Conservation (phyloP, 805 yeast genomes). For the Starmera dryadoides region DNA sequence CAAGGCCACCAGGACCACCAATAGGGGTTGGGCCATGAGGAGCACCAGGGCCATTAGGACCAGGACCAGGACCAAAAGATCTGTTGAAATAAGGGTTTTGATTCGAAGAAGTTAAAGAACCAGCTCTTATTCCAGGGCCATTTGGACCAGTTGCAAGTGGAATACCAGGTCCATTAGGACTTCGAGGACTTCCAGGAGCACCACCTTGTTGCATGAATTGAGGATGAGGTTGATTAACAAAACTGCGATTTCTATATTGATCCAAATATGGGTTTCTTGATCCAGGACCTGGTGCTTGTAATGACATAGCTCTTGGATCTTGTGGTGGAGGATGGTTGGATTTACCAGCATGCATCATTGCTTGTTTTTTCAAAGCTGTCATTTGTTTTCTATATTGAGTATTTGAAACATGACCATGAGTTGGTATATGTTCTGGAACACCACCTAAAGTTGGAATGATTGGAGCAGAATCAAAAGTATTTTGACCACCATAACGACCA, state of each 20-base stretch:
- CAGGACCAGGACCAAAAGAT: slow-evolving; percentile 9
- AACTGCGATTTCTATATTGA: slow-evolving; percentile 6
- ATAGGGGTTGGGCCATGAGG: no score
- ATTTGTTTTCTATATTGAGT: slow-evolving; percentile 63
- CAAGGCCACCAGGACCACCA: no score
- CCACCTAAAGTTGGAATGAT: slow-evolving; percentile 63
- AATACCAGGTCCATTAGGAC: no score
- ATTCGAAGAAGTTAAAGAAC: slow-evolving; percentile 25
- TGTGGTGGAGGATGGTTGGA: slow-evolving; percentile 20
- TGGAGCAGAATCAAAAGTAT: slow-evolving; percentile 54
- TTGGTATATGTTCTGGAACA: slow-evolving; percentile 13
- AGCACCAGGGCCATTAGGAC: slow-evolving; percentile 2
- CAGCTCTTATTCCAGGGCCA: no score
- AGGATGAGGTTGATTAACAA: slow-evolving; percentile 32
- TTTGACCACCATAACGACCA: slow-evolving; percentile 53
- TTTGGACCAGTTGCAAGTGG: no score
- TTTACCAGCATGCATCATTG: slow-evolving; percentile 37
- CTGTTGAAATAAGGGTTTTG: slow-evolving; percentile 32
- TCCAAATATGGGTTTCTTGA: slow-evolving; percentile 14
- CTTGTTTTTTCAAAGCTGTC: slow-evolving; percentile 59
- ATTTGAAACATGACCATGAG: slow-evolving; percentile 30
- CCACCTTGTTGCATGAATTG: no score
- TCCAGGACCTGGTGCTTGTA: slow-evolving; percentile 16
- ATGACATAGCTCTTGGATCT: slow-evolving; percentile 41
- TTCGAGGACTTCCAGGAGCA: no score